Evolutionary conservation across 2,329 filamentous ascomycete genomes (phyloP).

Genomic region (Xylariaceae sp.): DNA sequence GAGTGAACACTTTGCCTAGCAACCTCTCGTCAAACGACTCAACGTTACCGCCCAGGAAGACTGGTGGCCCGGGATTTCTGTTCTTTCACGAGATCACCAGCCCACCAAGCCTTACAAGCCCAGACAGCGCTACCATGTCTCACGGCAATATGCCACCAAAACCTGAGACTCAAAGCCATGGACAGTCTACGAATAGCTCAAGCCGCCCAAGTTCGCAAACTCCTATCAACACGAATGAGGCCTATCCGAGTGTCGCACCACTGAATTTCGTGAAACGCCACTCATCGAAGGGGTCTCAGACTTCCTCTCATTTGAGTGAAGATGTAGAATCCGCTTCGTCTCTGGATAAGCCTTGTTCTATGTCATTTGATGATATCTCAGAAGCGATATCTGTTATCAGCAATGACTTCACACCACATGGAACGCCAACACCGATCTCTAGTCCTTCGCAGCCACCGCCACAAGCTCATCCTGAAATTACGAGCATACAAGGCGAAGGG

Average conservation of each 20-base stretch:
- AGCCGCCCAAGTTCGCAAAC: conserved; percentile 4
- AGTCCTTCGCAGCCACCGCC: background rate
- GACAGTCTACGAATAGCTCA: background rate
- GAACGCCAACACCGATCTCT: background rate
- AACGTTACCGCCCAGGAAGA: conserved; percentile 12
- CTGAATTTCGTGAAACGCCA: conserved; percentile 20
- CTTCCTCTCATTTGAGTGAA: conserved; percentile 7
- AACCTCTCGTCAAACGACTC: conserved; percentile 10
- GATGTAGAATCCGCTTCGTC: background rate
- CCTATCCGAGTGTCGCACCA: conserved; percentile 20
- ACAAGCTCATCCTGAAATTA: background rate
- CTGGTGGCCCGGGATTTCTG: conserved; percentile 22
- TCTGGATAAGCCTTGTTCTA: background rate
- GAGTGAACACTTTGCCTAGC: conserved; percentile 20
- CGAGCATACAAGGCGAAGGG: background rate
- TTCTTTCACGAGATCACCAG: conserved; percentile 25
- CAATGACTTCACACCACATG: conserved; percentile 9
- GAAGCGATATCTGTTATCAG: conserved; percentile 18
- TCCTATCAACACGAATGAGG: conserved; percentile 6
- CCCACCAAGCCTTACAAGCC: conserved; percentile 2
- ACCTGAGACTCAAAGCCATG: background rate
- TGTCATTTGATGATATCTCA: conserved; percentile 13
- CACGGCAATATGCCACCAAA: background rate
- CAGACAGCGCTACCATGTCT: background rate
- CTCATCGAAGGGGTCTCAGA: conserved; percentile 15